Percentiles rank a stretch among this genome's conserved stretches.
phyloP scores from a whole-genome alignment of 352 stramenopile species.

The Pythium pyrilobum region DNA sequence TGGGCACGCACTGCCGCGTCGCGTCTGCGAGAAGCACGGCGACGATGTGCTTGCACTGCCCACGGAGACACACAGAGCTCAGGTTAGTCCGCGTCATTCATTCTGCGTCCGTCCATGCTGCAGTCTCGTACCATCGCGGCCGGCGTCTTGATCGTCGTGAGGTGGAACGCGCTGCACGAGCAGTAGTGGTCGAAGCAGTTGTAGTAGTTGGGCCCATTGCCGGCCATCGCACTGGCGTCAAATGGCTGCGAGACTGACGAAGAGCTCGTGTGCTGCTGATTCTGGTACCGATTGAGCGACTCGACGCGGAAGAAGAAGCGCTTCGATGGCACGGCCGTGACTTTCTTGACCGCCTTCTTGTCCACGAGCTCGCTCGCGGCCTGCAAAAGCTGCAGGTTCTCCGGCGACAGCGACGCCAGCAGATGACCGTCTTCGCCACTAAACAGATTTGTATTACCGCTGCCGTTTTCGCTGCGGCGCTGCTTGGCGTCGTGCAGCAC shows the following conservation, averaged over 20 bases:
- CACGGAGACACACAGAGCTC: too few species aligned
- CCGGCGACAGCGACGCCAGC: slow-evolving; percentile 28
- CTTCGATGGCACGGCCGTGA: slow-evolving; percentile 38
- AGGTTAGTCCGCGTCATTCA: background rate
- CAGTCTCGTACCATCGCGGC: slow-evolving; percentile 47
- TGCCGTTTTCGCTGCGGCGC: background rate
- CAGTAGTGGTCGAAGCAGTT: slow-evolving; percentile 72
- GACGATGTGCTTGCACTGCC: slow-evolving; percentile 73
- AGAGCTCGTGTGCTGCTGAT: background rate
- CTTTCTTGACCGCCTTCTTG: slow-evolving; percentile 36
- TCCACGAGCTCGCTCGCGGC: slow-evolving; percentile 50
- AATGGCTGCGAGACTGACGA: slow-evolving; percentile 33
- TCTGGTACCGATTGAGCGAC: slow-evolving; percentile 55
- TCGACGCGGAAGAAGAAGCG: slow-evolving; percentile 61
- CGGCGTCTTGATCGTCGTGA: slow-evolving; percentile 29
- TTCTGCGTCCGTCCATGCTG: too few species aligned
- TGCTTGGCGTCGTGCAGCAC: slow-evolving; percentile 44
- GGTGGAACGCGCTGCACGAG: slow-evolving; percentile 50
- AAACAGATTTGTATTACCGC: slow-evolving; percentile 10
- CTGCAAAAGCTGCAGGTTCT: slow-evolving; percentile 47
- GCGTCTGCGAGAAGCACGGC: slow-evolving; percentile 53
- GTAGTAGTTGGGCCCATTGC: slow-evolving; percentile 57
- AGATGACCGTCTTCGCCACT: slow-evolving; percentile 41
- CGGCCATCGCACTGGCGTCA: slow-evolving; percentile 31
- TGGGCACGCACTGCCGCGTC: slow-evolving; percentile 33